Conservation (phyloP, 257 asterid genomes). For the Petunia axillaris region DNA sequence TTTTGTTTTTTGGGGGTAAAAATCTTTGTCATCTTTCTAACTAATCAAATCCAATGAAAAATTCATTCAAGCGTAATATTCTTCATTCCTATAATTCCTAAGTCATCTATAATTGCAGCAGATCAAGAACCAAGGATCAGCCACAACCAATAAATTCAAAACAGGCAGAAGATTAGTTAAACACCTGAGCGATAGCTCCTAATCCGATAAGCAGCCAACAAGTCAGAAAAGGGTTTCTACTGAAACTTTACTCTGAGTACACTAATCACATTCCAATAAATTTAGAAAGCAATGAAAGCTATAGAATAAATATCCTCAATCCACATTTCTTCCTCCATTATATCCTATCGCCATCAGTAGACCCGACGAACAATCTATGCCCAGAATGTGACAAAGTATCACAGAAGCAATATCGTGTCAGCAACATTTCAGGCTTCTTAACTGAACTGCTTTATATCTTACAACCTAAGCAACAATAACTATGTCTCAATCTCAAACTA, state of each 20-base stretch:
- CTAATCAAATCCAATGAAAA: too few relatives aligned
- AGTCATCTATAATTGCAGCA: neutral
- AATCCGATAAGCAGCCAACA: neutral
- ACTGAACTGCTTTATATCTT: neutral
- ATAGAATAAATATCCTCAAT: neutral
- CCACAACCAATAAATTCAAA: neutral
- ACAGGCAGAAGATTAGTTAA: neutral
- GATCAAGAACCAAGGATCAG: neutral
- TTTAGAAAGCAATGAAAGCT: neutral
- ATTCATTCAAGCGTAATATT: too few relatives aligned
- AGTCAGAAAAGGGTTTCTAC: neutral
- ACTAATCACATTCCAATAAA: neutral
- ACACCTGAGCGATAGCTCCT: neutral
- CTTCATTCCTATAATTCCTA: too few relatives aligned
- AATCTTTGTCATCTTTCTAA: too few relatives aligned
- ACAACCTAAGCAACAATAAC: neutral
- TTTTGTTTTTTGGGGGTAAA: too few relatives aligned
- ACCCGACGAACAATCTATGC: neutral
- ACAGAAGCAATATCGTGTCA: neutral
- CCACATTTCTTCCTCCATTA: neutral
- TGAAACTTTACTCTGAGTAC: neutral
- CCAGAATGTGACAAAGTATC: neutral
- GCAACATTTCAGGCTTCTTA: neutral
- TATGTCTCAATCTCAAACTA: neutral
- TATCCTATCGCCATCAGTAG: too few relatives aligned